These are phyloP conservation scores for Leucosporidium scottii DNA, from an alignment of 768 basidiomycete genomes.

Conservation along the genomic window DNA sequence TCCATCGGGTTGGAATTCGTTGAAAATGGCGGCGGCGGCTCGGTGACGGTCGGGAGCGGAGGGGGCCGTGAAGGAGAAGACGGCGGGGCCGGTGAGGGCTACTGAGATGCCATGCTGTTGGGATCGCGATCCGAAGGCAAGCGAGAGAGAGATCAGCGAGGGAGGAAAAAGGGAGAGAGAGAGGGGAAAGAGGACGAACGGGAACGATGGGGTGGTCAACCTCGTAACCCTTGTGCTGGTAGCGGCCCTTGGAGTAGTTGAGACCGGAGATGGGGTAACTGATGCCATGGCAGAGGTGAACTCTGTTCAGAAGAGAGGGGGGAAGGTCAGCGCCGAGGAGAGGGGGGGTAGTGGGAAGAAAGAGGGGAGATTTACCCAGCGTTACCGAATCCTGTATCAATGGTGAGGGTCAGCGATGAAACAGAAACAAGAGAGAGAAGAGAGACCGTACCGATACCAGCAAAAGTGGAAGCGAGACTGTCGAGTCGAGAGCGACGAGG, in stretches of 20 bases:
- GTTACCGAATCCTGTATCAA: conserved; percentile 58
- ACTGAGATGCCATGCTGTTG: conserved; percentile 49
- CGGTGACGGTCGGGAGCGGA: conserved; percentile 87
- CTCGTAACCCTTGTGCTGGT: conserved; percentile 80
- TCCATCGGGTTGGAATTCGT: conserved; percentile 52
- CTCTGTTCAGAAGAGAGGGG: neutral
- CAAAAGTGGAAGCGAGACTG: conserved; percentile 84
- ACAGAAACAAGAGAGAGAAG: conserved; percentile 19
- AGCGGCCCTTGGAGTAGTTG: conserved; percentile 90
- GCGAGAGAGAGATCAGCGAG: neutral
- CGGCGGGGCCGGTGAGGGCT: conserved; percentile 85
- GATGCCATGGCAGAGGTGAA: conserved; percentile 37
- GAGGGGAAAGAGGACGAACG: conserved; percentile 47
- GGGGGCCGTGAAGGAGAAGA: conserved; percentile 92
- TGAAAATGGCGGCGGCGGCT: conserved; percentile 71
- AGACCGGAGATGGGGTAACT: conserved; percentile 64
- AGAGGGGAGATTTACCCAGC: conserved; percentile 64
- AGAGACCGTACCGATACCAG: conserved; percentile 62
- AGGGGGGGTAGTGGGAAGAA: conserved; percentile 53
- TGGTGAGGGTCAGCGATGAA: neutral
- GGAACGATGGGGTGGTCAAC: conserved; percentile 86
- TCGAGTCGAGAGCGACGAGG: neutral
- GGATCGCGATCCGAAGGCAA: neutral
- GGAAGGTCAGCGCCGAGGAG: conserved; percentile 2
- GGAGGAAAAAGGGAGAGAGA: neutral